A percentile compares a stretch with the other conserved stretches of the same genome.
These are phyloP conservation scores for Prunus campanulata DNA, from an alignment of 306 rosid genomes.

Conservation along the genomic window DNA sequence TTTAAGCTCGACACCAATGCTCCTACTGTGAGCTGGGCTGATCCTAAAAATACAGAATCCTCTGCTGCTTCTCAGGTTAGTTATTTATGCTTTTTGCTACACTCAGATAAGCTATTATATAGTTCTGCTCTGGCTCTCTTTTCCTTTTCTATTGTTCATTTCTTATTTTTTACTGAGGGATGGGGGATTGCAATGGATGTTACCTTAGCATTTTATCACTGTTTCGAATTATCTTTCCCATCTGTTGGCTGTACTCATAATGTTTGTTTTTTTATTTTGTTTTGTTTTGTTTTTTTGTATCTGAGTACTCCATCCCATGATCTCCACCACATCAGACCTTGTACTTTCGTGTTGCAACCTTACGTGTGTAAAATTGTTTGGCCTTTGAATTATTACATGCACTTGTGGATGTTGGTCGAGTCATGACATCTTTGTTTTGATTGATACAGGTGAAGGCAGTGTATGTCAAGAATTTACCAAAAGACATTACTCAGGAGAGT, in stretches of 20 bases:
- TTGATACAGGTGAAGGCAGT: conserved; percentile 62
- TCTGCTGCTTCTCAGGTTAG: conserved; percentile 59
- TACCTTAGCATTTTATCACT: background rate
- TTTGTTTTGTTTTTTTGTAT: background rate
- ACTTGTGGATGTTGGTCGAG: conserved; percentile 10
- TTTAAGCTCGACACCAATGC: conserved; percentile 58
- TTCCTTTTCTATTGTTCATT: no score
- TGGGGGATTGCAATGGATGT: background rate
- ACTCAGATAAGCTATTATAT: background rate
- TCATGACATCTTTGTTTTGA: conserved; percentile 11
- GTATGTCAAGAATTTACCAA: conserved; percentile 67
- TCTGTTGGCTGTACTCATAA: background rate
- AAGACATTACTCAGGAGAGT: conserved; percentile 51
- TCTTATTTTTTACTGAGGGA: no score
- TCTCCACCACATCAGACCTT: conserved; percentile 8
- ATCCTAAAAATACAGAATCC: conserved; percentile 63
- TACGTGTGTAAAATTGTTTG: background rate
- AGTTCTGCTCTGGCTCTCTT: background rate
- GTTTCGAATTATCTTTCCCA: background rate
- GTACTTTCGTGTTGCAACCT: conserved; percentile 17
- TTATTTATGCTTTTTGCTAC: background rate
- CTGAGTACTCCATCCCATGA: conserved; percentile 10
- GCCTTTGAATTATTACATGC: background rate
- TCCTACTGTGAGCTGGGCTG: conserved; percentile 78
- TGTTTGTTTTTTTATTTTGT: background rate